A percentile compares a stretch with the other conserved stretches of the same genome.
Conservation (phyloP, 371 early-diverging fungal species). For the Mucor irregularis region DNA sequence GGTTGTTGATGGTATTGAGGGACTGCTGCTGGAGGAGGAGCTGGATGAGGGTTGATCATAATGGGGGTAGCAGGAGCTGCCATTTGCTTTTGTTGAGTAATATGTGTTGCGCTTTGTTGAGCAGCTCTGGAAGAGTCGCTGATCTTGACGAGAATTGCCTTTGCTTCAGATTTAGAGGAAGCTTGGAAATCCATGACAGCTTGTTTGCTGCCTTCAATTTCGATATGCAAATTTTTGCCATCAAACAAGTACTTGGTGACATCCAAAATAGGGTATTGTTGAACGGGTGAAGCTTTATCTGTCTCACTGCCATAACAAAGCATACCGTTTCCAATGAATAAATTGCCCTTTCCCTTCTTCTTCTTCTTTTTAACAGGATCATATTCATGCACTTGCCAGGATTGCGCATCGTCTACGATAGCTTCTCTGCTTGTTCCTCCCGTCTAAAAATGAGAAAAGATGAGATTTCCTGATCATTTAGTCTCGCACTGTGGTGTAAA, state of each 20-base stretch:
- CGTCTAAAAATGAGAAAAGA: conserved; percentile 15
- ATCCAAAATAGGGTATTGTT: conserved; percentile 64
- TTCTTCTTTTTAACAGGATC: conserved; percentile 78
- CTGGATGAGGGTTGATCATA: background rate
- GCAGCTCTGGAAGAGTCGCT: conserved; percentile 58
- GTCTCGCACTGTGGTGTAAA: no score
- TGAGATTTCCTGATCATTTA: no score
- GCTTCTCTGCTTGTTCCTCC: conserved; percentile 17
- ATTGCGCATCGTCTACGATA: conserved; percentile 37
- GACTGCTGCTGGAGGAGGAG: background rate
- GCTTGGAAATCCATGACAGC: conserved; percentile 68
- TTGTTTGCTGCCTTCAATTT: conserved; percentile 55
- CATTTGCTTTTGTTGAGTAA: conserved; percentile 16
- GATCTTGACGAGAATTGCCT: conserved; percentile 65
- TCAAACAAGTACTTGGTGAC: conserved; percentile 61
- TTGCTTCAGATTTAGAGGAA: conserved; percentile 68
- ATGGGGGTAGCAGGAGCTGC: conserved; percentile 19
- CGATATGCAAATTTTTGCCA: conserved; percentile 63
- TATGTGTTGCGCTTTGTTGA: conserved; percentile 22
- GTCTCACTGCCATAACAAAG: conserved; percentile 72
- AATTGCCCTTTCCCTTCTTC: conserved; percentile 69
- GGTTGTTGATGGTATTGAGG: background rate
- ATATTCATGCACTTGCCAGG: conserved; percentile 54
- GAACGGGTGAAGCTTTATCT: conserved; percentile 72
- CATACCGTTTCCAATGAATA: conserved; percentile 69